Conservation (phyloP, 1,284 basidiomycete species). For the Chalciporus sp. region DNA sequence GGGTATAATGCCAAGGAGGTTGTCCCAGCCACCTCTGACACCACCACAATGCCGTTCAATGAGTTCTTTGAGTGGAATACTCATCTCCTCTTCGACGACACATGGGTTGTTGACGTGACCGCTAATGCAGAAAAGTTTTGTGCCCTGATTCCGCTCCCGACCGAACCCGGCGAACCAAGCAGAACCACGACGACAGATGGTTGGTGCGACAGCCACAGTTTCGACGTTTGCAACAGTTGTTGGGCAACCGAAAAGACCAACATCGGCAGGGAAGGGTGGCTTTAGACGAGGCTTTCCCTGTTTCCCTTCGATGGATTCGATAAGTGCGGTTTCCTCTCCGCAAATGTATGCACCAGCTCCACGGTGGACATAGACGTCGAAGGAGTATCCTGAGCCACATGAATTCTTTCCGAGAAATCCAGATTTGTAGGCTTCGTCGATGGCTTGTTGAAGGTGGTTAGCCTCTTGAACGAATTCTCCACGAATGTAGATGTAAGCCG, state of each 20-base stretch:
- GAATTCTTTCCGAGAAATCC: constrained; percentile 94
- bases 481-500: constrained; percentile 99
- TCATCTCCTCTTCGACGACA: constrained; percentile 99
- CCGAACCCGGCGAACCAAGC: constrained; percentile 96
- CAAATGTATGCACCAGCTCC: constrained; percentile 99
- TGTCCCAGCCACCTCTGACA: constrained; percentile 94
- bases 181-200: constrained; percentile 90
- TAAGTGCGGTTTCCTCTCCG: constrained; percentile 97
- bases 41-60: constrained; percentile 98
- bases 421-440: constrained; percentile 91
- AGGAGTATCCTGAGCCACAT: constrained; percentile 90
- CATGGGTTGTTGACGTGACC: constrained; percentile 99
- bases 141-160: constrained; percentile 91
- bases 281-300: constrained; percentile 98
- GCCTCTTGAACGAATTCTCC: constrained; percentile 98
- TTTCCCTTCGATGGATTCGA: constrained; percentile 96
- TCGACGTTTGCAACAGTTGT: constrained; percentile 98
- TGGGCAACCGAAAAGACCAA: constrained; percentile 95
- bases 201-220: constrained; percentile 96
- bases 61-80: constrained; percentile 91
- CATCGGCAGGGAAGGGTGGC: constrained; percentile 99
- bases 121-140: constrained; percentile 94
- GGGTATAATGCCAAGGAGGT: constrained; percentile 92
- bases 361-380: constrained; percentile 97
- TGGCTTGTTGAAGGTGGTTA: constrained; percentile 90